A percentile compares a stretch with the other conserved stretches of the same genome.
Conservation (phyloP, 2,329 filamentous ascomycete genomes). For the Penicillium oxalicum region DNA sequence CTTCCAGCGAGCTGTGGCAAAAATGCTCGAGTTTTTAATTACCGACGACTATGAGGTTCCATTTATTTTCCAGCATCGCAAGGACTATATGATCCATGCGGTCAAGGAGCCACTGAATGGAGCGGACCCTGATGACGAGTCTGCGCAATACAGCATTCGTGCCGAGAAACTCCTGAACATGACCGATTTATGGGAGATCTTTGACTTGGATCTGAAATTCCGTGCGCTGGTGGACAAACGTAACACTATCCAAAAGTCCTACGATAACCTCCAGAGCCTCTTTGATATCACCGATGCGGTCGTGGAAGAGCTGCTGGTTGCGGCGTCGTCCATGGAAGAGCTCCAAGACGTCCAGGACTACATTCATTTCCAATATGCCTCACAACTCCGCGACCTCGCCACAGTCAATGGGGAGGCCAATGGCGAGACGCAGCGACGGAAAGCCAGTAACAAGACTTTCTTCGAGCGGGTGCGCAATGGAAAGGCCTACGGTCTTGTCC, state of each 20-base stretch:
- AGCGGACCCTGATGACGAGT: constrained; percentile 62
- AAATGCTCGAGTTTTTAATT: constrained; percentile 92
- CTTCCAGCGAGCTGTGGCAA: constrained; percentile 81
- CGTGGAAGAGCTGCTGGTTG: constrained; percentile 74
- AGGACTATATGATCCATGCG: constrained; percentile 92
- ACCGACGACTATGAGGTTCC: constrained; percentile 92
- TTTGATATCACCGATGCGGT: constrained; percentile 63
- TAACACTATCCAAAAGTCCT: constrained; percentile 73
- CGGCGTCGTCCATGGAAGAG: constrained; percentile 84
- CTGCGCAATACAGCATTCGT: constrained; percentile 61
- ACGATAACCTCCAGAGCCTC: constrained; percentile 65
- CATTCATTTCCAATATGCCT: constrained; percentile 85
- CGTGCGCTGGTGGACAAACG: constrained; percentile 88
- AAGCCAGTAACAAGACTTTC: constrained; percentile 71
- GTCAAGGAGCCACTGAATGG: constrained; percentile 61
- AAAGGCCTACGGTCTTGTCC: constrained; percentile 74
- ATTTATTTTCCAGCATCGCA: constrained; percentile 96
- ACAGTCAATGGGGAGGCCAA: constrained; percentile 55
- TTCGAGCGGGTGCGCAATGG: constrained; percentile 80
- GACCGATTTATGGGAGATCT: constrained; percentile 88
- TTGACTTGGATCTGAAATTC: constrained; percentile 93
- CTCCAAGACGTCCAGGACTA: constrained; percentile 96
- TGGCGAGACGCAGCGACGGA: constrained; percentile 65
- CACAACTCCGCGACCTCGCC: constrained; percentile 74
- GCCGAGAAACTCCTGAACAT: constrained; percentile 88